Evolutionary conservation across 139 green algal genomes (phyloP).

Genomic region (Chlamydomonas sphaeroides): DNA sequence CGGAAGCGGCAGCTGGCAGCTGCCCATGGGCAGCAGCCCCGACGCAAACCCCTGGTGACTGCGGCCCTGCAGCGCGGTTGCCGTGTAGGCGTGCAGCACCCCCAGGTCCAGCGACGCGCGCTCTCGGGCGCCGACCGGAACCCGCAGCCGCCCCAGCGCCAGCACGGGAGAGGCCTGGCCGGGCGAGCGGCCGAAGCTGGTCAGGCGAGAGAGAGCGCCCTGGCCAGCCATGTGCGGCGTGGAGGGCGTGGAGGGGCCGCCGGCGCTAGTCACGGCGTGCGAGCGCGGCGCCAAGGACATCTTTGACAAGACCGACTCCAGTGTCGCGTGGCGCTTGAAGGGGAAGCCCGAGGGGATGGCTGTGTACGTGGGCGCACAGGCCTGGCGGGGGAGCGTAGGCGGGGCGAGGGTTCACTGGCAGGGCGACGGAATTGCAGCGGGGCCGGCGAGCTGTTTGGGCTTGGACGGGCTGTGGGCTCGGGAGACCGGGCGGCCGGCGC

Average conservation of each 20-base stretch:
- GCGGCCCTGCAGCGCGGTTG: too few relatives aligned
- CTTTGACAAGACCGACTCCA: not conserved
- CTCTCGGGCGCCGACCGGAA: not conserved
- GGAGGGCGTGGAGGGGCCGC: not conserved
- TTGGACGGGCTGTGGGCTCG: too few relatives aligned
- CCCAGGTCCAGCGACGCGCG: conserved; percentile 8
- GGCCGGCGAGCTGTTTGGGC: too few relatives aligned
- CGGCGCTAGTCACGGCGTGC: not conserved
- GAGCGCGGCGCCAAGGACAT: conserved; percentile 12
- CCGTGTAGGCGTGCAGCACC: not conserved
- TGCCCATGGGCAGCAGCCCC: too few relatives aligned
- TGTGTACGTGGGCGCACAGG: conserved; percentile 10
- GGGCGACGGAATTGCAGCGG: too few relatives aligned
- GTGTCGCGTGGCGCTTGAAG: not conserved
- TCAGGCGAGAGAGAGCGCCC: not conserved
- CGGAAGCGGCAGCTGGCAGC: too few relatives aligned
- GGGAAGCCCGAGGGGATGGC: conserved; percentile 7
- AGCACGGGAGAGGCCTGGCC: not conserved
- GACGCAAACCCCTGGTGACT: too few relatives aligned
- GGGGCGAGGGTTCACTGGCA: too few relatives aligned
- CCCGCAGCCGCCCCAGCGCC: not conserved
- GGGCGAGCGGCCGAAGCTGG: not conserved
- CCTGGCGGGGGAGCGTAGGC: not conserved
- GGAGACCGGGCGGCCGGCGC: too few relatives aligned
- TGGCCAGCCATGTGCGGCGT: not conserved